phyloP scores from a whole-genome alignment of 1,139 yeast genomes.

The Geotrichum aggregatum region DNA sequence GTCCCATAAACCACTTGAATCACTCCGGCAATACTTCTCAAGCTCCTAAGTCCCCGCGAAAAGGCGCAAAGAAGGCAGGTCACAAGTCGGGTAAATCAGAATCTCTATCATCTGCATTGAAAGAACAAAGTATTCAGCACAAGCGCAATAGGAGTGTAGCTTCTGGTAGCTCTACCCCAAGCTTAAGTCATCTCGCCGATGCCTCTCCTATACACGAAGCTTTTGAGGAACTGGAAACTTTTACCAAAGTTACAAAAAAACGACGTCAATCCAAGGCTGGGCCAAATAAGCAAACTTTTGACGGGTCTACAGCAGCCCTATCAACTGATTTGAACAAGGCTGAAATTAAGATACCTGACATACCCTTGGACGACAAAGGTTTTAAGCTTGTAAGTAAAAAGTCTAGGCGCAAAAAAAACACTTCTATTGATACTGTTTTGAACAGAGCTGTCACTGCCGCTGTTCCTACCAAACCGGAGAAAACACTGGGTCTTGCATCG shows the following conservation, averaged over 20 bases:
- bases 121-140: background rate
- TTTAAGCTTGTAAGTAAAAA: conserved; percentile 13
- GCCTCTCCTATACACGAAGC: background rate
- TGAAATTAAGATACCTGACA: background rate
- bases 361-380: conserved; percentile 9
- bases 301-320: background rate
- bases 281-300: conserved; percentile 9
- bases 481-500: background rate
- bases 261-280: conserved; percentile 5
- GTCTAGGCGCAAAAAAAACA: conserved; percentile 9
- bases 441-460: background rate
- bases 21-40: no score
- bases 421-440: background rate
- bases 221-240: background rate
- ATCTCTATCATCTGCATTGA: background rate
- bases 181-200: background rate
- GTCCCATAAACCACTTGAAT: no score
- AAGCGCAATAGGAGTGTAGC: conserved; percentile 3
- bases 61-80: background rate
- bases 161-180: background rate
- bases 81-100: background rate
- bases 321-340: background rate
- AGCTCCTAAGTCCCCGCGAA: background rate
- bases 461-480: conserved; percentile 1
- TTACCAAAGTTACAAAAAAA: conserved; percentile 5